These are phyloP conservation scores for Mixia osmundae DNA, from an alignment of 1,284 basidiomycete species.

Conservation along the genomic window DNA sequence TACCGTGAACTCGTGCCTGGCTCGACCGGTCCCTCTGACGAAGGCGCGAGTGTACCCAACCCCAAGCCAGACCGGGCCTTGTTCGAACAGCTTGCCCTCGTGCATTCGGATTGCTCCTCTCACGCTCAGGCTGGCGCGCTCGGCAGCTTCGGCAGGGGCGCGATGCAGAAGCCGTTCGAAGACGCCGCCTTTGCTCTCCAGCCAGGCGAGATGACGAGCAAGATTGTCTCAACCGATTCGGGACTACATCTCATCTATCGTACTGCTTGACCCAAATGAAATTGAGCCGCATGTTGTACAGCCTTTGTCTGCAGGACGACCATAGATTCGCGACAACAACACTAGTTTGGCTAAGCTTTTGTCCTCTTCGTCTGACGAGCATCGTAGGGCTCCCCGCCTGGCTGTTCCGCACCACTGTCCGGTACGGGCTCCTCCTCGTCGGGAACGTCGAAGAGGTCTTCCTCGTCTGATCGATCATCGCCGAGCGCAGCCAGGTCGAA, in stretches of 20 bases:
- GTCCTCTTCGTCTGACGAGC: no score
- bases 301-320: no score
- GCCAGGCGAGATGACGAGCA: conserved; percentile 66
- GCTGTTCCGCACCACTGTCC: no score
- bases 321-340: no score
- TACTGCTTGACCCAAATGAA: conserved; percentile 60
- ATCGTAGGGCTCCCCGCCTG: no score
- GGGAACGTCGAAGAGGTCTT: no score
- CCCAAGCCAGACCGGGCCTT: no score
- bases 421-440: no score
- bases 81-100: conserved; percentile 48
- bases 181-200: conserved; percentile 60
- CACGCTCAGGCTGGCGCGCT: conserved; percentile 59
- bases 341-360: no score
- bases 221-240: conserved; percentile 60
- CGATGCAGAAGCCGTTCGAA: conserved; percentile 98
- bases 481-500: conserved; percentile 35
- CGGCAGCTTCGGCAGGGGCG: conserved; percentile 52
- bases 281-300: neutral
- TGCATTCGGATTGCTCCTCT: conserved; percentile 69
- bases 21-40: conserved; percentile 24
- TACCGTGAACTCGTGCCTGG: conserved; percentile 23
- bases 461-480: conserved; percentile 22
- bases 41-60: conserved; percentile 32
- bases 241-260: conserved; percentile 90